Evolutionary conservation across 1,284 basidiomycete genomes (phyloP), one percentile per base, ranked within the genome.

Genomic region (Ganoderma multipileum): DNA sequence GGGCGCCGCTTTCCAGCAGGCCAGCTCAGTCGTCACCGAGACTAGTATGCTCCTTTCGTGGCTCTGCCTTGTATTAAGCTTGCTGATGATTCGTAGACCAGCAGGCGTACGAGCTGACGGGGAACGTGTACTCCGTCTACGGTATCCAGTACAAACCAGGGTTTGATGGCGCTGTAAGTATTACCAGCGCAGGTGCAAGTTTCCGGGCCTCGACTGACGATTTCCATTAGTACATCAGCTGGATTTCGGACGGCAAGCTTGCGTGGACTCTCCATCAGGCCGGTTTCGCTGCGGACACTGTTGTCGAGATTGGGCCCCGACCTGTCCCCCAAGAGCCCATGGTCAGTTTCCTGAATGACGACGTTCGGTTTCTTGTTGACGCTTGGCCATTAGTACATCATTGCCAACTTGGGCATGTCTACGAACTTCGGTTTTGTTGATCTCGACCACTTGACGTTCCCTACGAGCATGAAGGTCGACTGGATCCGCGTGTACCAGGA

Each of bases 321-420:
- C 87, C 91, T 6, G 85, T 98, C 59, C 88, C 95, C 0, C 89
- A 93, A 75, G 96, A 96, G 78, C 95, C 95, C 2, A 89, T 96
- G 92, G 91, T 90, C 75, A 57, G 82, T 64, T 16, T 14, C 23
- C 11, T 12, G 58, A 41, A 6, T 26, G 11, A 33, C 55, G 33
- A 9, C 30, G 30, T 18, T 23, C 9, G 14, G 18, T 33, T 16
- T 36, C 3, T 8, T 33, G 9, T 12, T 30, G 18, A 61, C 20
- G 91, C 74, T 94, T 95, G 72, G 33, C n/a, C 50, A 2, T 65
- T 28, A 91, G 89, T 91, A 95, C 78, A 84, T 97, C 75, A 88
- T 97, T 73, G 81, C 87, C 68, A 95, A 95, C 78, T 81, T 97
- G 75, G 95, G 94, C 63, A 90, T 97, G 79, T 95, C 94, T 2